Evolutionary conservation across 352 stramenopile genomes (phyloP), one percentile per base, ranked within the genome.

Genomic region (Phytophthora melonis): DNA sequence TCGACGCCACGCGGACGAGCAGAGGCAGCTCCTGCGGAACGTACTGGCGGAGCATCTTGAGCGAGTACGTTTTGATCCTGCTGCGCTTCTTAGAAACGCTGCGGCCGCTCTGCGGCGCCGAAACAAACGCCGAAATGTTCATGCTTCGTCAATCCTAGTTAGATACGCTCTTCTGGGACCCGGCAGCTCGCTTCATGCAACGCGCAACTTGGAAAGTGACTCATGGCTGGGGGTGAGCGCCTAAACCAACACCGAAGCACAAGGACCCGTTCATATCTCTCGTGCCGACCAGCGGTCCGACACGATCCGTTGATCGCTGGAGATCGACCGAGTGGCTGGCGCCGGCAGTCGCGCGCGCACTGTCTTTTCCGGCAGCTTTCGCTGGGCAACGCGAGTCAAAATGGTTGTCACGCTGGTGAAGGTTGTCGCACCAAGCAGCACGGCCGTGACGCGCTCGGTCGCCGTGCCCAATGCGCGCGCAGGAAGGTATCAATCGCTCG

Each of bases 1-100:
- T 73, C 16, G 80, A 80, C 16, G 69, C 63, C 50, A 91, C 62
- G 50, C 78, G 72, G 25, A 90, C 68, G 41, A 86, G 75, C 11
- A 91, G 63, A 3, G 84, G 80, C n/a, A 91, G 77, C 4, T 80
- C 82, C 60, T 77, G 73, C 32, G 75, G 78, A 30, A 81, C 34
- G 49, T 80, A 79, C 21, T 81, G 54, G 13, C 69, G 66, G 4
- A 87, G 75, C 59, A 80, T 81, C 68, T 86, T 84, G 55, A 91
- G 75, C 54, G 82, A 82, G 61, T 88, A 78, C 16, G 66, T 83
- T 60, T 87, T 87, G 77, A 60, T 70, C 34, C 72, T 69, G 25
- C 47, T 50, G 23, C 72, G 72, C 53, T 76, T 79, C 59, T 79
- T 70, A 19, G 58, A 36, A 21, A 47, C 16, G 27, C n/a, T 21